These are phyloP conservation scores for Eucalyptus caleyi DNA, from an alignment of 345 rosid genomes.

Conservation along the genomic window DNA sequence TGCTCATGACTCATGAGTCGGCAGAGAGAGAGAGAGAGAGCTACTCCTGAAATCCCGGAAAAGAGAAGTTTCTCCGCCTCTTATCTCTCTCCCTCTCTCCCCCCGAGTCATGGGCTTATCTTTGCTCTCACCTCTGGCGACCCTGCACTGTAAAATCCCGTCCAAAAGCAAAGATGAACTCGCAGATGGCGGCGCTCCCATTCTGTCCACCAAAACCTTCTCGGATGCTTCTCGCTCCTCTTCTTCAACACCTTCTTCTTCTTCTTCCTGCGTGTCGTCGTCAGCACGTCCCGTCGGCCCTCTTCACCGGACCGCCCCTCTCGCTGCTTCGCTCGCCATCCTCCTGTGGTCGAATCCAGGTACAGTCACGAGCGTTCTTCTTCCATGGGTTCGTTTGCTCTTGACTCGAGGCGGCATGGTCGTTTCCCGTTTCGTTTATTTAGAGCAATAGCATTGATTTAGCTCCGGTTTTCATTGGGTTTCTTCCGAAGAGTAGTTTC, in stretches of 20 bases:
- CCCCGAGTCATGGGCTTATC: not conserved
- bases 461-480: not conserved
- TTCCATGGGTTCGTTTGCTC: not conserved
- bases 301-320: constrained; percentile 29
- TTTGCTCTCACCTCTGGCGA: not conserved
- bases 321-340: constrained; percentile 60
- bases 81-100: not conserved
- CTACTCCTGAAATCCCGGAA: not conserved
- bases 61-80: not conserved
- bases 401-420: not conserved
- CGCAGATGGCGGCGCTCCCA: not conserved
- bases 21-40: not conserved
- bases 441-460: not conserved
- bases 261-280: not conserved
- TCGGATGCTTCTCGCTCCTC: not conserved
- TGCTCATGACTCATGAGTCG: not conserved
- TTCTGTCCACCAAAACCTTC: not conserved
- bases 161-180: not conserved
- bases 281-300: not conserved
- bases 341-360: constrained; percentile 66
- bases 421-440: not conserved
- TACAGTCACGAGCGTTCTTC: not conserved
- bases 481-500: not conserved
- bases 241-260: not conserved
- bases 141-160: not conserved